Evolutionary conservation across 306 rosid species (phyloP), one percentile per base, ranked within the genome.

Genomic region (Chamaecrista fasciculata): DNA sequence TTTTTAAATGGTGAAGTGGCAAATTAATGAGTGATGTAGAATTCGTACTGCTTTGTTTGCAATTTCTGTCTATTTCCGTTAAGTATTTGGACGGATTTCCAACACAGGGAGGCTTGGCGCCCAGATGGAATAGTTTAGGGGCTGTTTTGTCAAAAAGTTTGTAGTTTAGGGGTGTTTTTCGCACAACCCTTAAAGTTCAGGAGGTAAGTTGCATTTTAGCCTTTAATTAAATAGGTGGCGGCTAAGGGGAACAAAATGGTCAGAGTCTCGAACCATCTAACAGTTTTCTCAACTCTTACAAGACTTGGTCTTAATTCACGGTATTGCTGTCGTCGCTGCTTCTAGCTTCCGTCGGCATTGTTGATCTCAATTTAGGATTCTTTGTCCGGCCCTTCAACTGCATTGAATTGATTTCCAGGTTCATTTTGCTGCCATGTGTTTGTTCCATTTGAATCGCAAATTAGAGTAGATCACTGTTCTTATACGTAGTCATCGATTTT

Each of bases 361-460:
- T 56, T 78, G 49, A 65, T 58, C 58, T 49, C 29, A 58, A 34
- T 56, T 70, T 49, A 6, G 53, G 20, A 63, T 60, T 47, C 14
- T 43, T 19, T 56, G 64, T 42, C 47, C 25, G 2, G 7, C 46
- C 0, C 19, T 49, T 8, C 48, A 48, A 71, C 64, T 24, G 52
- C 8, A 61, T 21, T 21, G 19, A 1, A 39, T 49, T 51, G 51
- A 39, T 16, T 23, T 37, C 11, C 28, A 43, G 21, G 15, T 18
- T 5, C 40, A 29, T 72, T 43, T 78, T 43, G 11, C 28, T 52
- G 62, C 67, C 33, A 23, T 19, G 16, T 20, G 19, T 49, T 56
- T 62, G 11, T 26, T 26, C 5, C 15, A 2, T 61, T 63, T 37
- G 68, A 61, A 48, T 16, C 46, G 26, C 46, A 50, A 57, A 49